Percentiles rank a stretch among this genome's conserved stretches.
Conservation (phyloP, 768 basidiomycete species). For the Infundibulicybe gibba region DNA sequence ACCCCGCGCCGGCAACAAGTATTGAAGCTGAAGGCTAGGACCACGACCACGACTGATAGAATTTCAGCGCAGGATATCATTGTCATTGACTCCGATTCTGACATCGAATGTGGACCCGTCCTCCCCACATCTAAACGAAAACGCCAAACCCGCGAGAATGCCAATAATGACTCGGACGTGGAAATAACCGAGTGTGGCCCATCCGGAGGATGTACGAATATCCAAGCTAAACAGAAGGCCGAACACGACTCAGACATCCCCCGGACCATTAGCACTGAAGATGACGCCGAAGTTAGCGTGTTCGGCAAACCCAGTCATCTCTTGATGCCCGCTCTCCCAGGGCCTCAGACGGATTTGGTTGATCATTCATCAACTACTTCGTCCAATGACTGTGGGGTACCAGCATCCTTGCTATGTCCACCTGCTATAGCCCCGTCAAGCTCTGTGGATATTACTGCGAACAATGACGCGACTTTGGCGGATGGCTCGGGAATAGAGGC, state of each 20-base stretch:
- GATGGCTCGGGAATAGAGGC: conserved; percentile 16
- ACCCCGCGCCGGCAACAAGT: not conserved
- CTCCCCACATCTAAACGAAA: conserved; percentile 1
- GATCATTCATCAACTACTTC: no score
- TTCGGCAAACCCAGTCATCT: no score
- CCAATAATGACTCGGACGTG: conserved; percentile 3
- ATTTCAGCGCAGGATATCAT: conserved; percentile 39
- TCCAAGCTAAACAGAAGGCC: no score
- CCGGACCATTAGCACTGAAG: no score
- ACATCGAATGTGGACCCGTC: conserved; percentile 17
- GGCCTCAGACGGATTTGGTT: no score
- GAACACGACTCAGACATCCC: no score
- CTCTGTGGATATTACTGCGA: not conserved
- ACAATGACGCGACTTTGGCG: not conserved
- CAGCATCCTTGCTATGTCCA: conserved; percentile 12
- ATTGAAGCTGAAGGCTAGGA: conserved; percentile 1
- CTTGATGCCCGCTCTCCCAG: no score
- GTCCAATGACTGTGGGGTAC: conserved; percentile 13
- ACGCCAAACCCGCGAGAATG: conserved; percentile 17
- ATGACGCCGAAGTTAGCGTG: no score
- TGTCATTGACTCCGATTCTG: conserved; percentile 62
- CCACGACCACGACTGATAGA: conserved; percentile 1
- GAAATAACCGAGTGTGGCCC: no score
- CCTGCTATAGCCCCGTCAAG: not conserved
- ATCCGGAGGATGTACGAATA: no score